These are phyloP conservation scores for Xylaria curta DNA, from an alignment of 495 filamentous ascomycete genomes.

Conservation along the genomic window DNA sequence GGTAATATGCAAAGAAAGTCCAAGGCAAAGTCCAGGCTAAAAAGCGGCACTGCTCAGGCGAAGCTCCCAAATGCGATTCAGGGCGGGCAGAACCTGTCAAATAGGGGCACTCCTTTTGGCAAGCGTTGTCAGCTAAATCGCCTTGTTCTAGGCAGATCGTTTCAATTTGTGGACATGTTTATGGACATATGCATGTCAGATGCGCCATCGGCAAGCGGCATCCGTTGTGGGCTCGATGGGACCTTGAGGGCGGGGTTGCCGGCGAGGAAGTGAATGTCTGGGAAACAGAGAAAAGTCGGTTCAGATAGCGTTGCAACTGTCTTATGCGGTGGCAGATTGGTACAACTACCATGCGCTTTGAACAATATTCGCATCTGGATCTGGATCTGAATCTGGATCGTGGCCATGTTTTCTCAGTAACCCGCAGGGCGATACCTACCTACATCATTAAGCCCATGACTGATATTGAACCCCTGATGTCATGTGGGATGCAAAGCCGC, in stretches of 20 bases:
- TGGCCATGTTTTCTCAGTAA: not conserved
- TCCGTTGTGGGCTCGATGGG: not conserved
- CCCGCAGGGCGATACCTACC: not conserved
- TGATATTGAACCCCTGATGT: not conserved
- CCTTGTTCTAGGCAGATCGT: not conserved
- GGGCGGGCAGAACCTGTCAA: not conserved
- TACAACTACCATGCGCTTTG: not conserved
- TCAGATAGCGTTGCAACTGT: slow-evolving; percentile 11
- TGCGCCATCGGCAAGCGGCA: not conserved
- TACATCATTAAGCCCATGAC: not conserved
- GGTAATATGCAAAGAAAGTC: too few relatives aligned
- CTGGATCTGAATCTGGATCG: not conserved
- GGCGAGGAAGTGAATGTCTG: slow-evolving; percentile 4
- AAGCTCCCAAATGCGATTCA: too few relatives aligned
- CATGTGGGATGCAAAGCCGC: slow-evolving; percentile 6
- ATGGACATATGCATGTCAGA: slow-evolving; percentile 21
- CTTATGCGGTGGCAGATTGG: not conserved
- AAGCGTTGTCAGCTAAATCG: not conserved
- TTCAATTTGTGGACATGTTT: not conserved
- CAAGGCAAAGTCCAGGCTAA: too few relatives aligned
- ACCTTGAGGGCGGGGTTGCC: not conserved
- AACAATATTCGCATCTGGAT: not conserved
- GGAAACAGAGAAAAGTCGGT: not conserved
- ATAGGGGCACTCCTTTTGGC: slow-evolving; percentile 14
- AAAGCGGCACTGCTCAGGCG: too few relatives aligned